These are phyloP conservation scores for Torulaspora delbrueckii DNA, from an alignment of 805 yeast genomes.

Conservation along the genomic window DNA sequence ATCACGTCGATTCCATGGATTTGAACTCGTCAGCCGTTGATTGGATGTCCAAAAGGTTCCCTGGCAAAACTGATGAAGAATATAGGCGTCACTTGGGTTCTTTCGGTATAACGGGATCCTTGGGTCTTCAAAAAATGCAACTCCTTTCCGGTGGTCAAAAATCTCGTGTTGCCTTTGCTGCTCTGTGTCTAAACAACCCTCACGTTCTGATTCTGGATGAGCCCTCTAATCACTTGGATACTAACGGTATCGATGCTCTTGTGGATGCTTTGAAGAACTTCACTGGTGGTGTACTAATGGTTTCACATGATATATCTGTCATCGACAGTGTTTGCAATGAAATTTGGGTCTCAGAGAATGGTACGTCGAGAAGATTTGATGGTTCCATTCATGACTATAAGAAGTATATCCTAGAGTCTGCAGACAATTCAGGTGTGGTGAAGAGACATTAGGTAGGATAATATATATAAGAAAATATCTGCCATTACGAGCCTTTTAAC, in stretches of 20 bases:
- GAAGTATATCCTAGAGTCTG: conserved; percentile 73
- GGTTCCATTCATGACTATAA: conserved; percentile 88
- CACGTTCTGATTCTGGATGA: conserved; percentile 91
- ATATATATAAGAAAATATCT: neutral
- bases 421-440: conserved; percentile 87
- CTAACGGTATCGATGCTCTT: conserved; percentile 93
- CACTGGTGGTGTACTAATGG: conserved; percentile 96
- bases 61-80: conserved; percentile 94
- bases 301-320: conserved; percentile 92
- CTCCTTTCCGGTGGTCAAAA: conserved; percentile 96
- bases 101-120: conserved; percentile 92
- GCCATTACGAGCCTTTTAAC: neutral
- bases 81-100: conserved; percentile 95
- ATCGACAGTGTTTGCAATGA: conserved; percentile 86
- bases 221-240: conserved; percentile 98
- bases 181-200: conserved; percentile 82
- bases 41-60: conserved; percentile 87
- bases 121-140: conserved; percentile 87
- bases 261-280: conserved; percentile 82
- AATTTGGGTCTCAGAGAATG: conserved; percentile 92
- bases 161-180: conserved; percentile 97
- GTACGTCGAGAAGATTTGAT: conserved; percentile 66
- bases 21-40: conserved; percentile 76
- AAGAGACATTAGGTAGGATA: conserved; percentile 54
- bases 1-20: conserved; percentile 98